Percentiles rank a stretch among this genome's conserved stretches.
Conservation (phyloP, 2,329 filamentous ascomycete species). For the Nigrospora osmanthi region DNA sequence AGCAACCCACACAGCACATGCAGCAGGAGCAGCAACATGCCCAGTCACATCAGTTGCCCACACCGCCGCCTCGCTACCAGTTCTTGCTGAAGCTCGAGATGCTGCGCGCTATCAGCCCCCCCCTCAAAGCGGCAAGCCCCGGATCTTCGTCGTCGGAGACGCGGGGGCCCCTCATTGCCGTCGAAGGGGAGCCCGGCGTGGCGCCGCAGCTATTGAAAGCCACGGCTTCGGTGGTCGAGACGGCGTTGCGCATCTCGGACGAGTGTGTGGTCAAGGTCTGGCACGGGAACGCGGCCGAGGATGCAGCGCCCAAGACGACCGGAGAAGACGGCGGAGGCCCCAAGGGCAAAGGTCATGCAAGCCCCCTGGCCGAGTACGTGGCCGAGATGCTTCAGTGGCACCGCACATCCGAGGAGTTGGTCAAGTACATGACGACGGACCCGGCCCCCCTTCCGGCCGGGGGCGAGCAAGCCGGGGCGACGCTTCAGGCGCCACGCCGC, state of each 20-base stretch:
- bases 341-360: constrained; percentile 19
- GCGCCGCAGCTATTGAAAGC: constrained; percentile 37
- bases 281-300: constrained; percentile 23
- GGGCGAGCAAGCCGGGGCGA: background rate
- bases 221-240: constrained; percentile 58
- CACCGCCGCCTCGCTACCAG: constrained; percentile 1
- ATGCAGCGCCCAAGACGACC: background rate
- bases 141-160: constrained; percentile 26
- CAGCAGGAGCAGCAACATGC: constrained; percentile 1
- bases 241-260: constrained; percentile 43
- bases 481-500: constrained; percentile 2
- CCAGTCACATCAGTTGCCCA: background rate
- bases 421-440: constrained; percentile 35
- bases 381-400: constrained; percentile 68
- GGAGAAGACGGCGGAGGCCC: constrained; percentile 4
- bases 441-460: constrained; percentile 4
- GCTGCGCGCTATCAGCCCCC: constrained; percentile 67
- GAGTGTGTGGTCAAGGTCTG: constrained; percentile 40
- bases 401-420: constrained; percentile 63
- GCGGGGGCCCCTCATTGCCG: constrained; percentile 73
- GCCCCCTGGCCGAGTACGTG: constrained; percentile 52
- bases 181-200: constrained; percentile 62
- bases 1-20: too few species aligned
- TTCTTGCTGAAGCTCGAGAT: constrained; percentile 71
- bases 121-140: constrained; percentile 37